A percentile compares a stretch with the other conserved stretches of the same genome.
phyloP scores from a whole-genome alignment of 2,329 filamentous ascomycete species.

The Cadophora luteo-olivacea region DNA sequence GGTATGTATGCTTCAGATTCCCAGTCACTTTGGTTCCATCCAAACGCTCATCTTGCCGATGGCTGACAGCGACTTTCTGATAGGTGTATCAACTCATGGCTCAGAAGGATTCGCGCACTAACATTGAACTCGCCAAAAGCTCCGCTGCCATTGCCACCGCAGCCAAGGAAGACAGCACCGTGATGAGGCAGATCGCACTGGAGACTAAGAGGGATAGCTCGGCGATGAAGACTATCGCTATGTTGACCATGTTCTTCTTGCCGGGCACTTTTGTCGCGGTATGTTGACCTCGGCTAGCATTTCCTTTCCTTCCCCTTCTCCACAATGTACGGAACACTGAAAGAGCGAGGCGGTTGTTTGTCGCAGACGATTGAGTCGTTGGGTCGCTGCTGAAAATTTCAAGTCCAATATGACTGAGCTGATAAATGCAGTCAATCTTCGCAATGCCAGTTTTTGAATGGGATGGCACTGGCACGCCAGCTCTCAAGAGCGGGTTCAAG shows the following conservation, averaged over 20 bases:
- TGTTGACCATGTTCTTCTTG: conserved; percentile 43
- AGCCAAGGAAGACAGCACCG: conserved; percentile 22
- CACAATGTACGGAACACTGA: too few species aligned
- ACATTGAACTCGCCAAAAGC: conserved; percentile 21
- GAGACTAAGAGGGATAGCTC: conserved; percentile 24
- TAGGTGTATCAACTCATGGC: conserved; percentile 27
- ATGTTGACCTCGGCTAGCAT: conserved; percentile 7
- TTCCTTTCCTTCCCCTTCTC: too few species aligned
- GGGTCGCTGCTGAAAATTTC: too few species aligned
- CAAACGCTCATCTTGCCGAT: too few species aligned
- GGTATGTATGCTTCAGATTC: neutral
- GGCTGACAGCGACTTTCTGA: too few species aligned
- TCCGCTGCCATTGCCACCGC: conserved; percentile 21
- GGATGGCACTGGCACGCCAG: neutral
- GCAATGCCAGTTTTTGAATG: conserved; percentile 22
- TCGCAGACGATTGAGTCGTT: too few species aligned
- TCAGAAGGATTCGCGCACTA: conserved; percentile 24
- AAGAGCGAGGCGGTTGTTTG: too few species aligned
- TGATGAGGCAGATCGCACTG: conserved; percentile 67
- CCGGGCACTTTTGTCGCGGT: conserved; percentile 35
- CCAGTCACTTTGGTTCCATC: too few species aligned
- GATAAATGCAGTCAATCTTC: conserved; percentile 9
- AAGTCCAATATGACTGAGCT: too few species aligned
- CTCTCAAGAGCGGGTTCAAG: neutral
- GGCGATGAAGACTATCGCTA: conserved; percentile 66